Evolutionary conservation across 2,329 filamentous ascomycete genomes (phyloP), one percentile per base, ranked within the genome.

Genomic region (Talaromyces atroroseus): DNA sequence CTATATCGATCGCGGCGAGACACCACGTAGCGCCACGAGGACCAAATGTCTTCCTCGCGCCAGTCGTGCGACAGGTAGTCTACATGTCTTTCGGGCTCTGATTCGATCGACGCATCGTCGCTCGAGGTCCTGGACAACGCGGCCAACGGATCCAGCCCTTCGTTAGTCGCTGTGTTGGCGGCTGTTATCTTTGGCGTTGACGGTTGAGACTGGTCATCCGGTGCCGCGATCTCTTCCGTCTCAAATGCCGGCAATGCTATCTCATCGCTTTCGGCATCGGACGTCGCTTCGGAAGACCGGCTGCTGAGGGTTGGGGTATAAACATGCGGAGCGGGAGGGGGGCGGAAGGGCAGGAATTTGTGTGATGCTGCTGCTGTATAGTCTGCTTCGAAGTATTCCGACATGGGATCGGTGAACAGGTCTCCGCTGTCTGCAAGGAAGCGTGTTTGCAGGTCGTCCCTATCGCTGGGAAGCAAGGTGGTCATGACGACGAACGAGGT

Each of bases 21-120:
- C 16, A 92, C 85, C 64, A 97, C 90, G 69, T 95, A 94, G 68
- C 91, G 86, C 94, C 94, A 97, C 1, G 92, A 96, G 5, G 89
- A 87, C 92, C 92, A 97, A 24, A 97, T 95, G 72, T 99, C 92
- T 71, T 97, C 92, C 73, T 96, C 91, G 61, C 83, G 85, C 90
- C 92, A 96, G 60, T 92, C 85, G 68, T 97, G 89, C 18, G 92
- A 95, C 48, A 96, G 82, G 68, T 96, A 96, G 74, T 96, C 92
- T n/a, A 96, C 92, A 73, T 96, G 90, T 62, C 90, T 81, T 47
- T 91, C 91, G 1, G 90, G 90, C 65, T 88, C 84, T 34, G 79
- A 80, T 60, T 85, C 82, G 38, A 95, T 79, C 11, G 87, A 87
- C 10, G 85, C 88, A 71, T 96, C 91, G 64, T 96, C 91, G 46